These are phyloP conservation scores for Myxozyma kluyveri DNA, from an alignment of 805 yeast species.

Conservation along the genomic window DNA sequence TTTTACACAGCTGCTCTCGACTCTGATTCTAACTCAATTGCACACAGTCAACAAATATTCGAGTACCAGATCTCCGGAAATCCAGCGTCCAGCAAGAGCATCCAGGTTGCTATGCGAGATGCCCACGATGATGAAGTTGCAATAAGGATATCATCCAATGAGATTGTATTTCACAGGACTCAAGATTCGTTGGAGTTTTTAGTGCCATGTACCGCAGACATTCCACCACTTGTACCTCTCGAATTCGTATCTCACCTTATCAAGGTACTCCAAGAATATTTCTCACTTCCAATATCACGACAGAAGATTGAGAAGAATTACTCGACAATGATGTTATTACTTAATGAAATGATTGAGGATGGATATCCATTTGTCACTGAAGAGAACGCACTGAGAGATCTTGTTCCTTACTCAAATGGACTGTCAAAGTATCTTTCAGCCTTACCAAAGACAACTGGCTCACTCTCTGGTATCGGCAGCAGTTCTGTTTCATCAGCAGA, in stretches of 20 bases:
- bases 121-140: constrained; percentile 15
- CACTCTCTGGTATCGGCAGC: constrained; percentile 26
- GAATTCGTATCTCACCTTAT: constrained; percentile 53
- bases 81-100: constrained; percentile 38
- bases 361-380: constrained; percentile 75
- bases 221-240: constrained; percentile 55
- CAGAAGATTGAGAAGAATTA: constrained; percentile 56
- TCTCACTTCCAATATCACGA: constrained; percentile 45
- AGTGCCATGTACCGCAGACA: constrained; percentile 35
- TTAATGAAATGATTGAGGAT: constrained; percentile 75
- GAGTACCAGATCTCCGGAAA: constrained; percentile 41
- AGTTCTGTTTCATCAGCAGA: constrained; percentile 16
- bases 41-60: constrained; percentile 39
- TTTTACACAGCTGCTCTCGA: not conserved
- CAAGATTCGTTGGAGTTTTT: constrained; percentile 33
- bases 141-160: constrained; percentile 33
- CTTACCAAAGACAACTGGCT: constrained; percentile 33
- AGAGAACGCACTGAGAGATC: constrained; percentile 62
- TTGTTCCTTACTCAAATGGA: constrained; percentile 64
- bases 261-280: constrained; percentile 55
- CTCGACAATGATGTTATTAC: constrained; percentile 65
- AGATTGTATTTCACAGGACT: constrained; percentile 34
- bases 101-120: constrained; percentile 31
- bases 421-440: constrained; percentile 51
- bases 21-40: not conserved